Conservation (phyloP, 306 rosid genomes). For the Vigna trinervia region DNA sequence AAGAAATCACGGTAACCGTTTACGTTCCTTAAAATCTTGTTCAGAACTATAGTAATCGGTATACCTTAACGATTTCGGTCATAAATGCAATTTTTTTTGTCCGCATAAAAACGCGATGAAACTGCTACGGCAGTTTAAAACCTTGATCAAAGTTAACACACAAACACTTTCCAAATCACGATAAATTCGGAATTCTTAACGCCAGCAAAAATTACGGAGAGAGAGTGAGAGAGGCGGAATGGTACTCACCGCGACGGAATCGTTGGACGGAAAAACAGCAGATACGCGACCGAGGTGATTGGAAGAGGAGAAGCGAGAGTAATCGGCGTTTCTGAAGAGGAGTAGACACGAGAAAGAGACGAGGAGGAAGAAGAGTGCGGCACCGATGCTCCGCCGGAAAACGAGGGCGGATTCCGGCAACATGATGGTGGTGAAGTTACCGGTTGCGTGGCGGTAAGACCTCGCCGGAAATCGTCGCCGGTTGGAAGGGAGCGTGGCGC, state of each 20-base stretch:
- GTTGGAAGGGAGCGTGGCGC: constrained; percentile 30
- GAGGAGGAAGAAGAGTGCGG: constrained; percentile 51
- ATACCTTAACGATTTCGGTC: not conserved
- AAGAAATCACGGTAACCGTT: not conserved
- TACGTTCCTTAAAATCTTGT: not conserved
- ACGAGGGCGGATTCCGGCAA: constrained; percentile 40
- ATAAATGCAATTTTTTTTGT: not conserved
- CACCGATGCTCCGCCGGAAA: constrained; percentile 39
- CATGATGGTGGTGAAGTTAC: constrained; percentile 38
- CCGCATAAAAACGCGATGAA: not conserved
- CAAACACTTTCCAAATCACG: constrained; percentile 10
- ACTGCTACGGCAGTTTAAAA: not conserved
- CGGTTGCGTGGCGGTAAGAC: not conserved
- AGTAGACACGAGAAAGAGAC: constrained; percentile 59
- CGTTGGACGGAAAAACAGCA: constrained; percentile 40
- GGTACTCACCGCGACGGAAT: constrained; percentile 54
- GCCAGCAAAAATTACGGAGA: not conserved
- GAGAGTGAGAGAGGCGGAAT: not conserved
- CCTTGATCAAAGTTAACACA: not conserved
- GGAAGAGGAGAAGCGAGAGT: constrained; percentile 52
- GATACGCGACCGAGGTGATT: constrained; percentile 27
- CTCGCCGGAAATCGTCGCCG: constrained; percentile 40
- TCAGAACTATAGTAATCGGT: not conserved
- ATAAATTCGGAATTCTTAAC: not conserved
- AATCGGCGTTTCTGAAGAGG: constrained; percentile 50